A percentile compares a stretch with the other conserved stretches of the same genome.
Conservation (phyloP, 1,284 basidiomycete genomes). For the Naganishia cerealis region DNA sequence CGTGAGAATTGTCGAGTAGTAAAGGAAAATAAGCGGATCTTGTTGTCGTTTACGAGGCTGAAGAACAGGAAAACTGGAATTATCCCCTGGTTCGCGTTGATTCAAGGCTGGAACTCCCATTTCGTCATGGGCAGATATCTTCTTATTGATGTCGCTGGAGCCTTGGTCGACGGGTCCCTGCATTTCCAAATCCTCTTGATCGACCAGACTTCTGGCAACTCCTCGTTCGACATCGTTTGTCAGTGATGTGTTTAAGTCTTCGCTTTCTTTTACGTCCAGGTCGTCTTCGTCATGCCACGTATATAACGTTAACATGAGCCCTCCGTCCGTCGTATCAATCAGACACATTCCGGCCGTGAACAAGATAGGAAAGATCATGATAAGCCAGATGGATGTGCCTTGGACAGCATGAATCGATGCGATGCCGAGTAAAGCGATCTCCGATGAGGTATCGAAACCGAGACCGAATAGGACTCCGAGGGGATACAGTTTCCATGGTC, state of each 20-base stretch:
- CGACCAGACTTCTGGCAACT: background rate
- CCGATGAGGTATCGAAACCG: constrained; percentile 33
- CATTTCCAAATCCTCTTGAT: constrained; percentile 3
- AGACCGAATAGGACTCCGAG: constrained; percentile 32
- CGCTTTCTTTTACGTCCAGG: background rate
- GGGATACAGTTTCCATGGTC: constrained; percentile 34
- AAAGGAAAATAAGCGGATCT: constrained; percentile 32
- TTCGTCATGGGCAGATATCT: background rate
- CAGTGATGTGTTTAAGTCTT: background rate
- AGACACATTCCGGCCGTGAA: constrained; percentile 33
- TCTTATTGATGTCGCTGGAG: background rate
- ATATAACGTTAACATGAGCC: constrained; percentile 30
- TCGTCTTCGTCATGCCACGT: constrained; percentile 31
- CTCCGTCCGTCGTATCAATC: constrained; percentile 31
- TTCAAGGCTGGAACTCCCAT: background rate
- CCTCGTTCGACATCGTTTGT: background rate
- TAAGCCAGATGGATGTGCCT: constrained; percentile 35
- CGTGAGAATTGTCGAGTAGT: constrained; percentile 32
- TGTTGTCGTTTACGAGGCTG: constrained; percentile 20
- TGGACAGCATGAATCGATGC: constrained; percentile 27
- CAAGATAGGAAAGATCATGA: constrained; percentile 30
- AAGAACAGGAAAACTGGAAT: background rate
- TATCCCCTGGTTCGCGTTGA: background rate
- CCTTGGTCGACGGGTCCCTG: background rate
- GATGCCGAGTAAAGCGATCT: constrained; percentile 33